Conservation (phyloP, 192 early-diverging fungal genomes). For the Coemansia sp. region DNA sequence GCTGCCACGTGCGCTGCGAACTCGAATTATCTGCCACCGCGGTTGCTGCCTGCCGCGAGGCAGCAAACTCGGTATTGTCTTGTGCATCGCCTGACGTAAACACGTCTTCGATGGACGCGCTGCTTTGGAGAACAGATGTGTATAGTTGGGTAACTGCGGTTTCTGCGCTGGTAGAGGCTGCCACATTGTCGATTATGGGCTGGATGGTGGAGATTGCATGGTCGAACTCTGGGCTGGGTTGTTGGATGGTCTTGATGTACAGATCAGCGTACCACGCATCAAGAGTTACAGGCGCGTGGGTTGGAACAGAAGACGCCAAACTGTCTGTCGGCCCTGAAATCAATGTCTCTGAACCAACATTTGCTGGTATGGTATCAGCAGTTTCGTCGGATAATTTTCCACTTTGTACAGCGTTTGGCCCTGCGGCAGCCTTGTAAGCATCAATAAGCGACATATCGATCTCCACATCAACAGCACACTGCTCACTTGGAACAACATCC, state of each 20-base stretch:
- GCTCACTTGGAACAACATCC: conserved; percentile 7
- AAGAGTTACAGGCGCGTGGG: conserved; percentile 2
- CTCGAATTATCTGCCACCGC: neutral
- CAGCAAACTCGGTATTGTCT: neutral
- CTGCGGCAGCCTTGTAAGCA: neutral
- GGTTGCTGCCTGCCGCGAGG: conserved; percentile 6
- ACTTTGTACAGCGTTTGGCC: neutral
- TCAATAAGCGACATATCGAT: conserved; percentile 19
- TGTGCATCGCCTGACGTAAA: conserved; percentile 11
- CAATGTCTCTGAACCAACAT: neutral
- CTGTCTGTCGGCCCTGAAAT: neutral
- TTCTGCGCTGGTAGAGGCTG: neutral
- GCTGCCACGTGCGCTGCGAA: conserved; percentile 27
- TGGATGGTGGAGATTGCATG: conserved; percentile 1
- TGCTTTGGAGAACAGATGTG: conserved; percentile 11
- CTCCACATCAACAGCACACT: conserved; percentile 19
- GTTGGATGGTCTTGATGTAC: conserved; percentile 20
- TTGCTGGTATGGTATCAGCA: neutral
- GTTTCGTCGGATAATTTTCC: neutral
- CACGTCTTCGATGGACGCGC: conserved; percentile 23
- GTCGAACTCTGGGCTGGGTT: conserved; percentile 7
- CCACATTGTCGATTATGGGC: neutral
- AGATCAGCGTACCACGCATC: conserved; percentile 32
- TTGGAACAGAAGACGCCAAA: neutral
- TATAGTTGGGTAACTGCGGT: neutral